These are phyloP conservation scores for Zymoseptoria crescenta DNA, from an alignment of 2,329 filamentous ascomycete species.

Conservation along the genomic window DNA sequence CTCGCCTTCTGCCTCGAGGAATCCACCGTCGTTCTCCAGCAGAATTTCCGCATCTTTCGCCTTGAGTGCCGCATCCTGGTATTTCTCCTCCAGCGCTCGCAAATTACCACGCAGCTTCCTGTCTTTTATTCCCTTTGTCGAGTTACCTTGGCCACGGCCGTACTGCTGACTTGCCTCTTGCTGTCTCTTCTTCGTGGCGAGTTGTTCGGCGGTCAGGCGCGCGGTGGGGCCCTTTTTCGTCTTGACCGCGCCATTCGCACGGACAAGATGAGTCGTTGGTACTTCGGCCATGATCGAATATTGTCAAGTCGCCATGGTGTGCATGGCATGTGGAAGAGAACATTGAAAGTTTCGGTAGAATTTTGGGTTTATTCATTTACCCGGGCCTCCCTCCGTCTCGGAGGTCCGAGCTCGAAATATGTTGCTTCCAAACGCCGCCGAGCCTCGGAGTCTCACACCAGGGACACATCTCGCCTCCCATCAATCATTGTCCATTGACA, in stretches of 20 bases:
- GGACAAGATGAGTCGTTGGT: slow-evolving; percentile 23
- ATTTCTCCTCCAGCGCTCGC: slow-evolving; percentile 70
- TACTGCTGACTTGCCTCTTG: slow-evolving; percentile 50
- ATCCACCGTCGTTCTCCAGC: slow-evolving; percentile 76
- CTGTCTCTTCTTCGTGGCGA: slow-evolving; percentile 27
- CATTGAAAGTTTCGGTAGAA: background rate
- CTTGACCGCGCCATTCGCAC: slow-evolving; percentile 20
- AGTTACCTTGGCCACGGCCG: slow-evolving; percentile 71
- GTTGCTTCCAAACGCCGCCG: background rate
- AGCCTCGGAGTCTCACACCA: too few species aligned
- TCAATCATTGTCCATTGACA: background rate
- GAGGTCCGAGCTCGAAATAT: background rate
- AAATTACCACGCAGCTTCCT: slow-evolving; percentile 83
- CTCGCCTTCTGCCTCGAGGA: slow-evolving; percentile 79
- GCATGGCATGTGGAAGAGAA: background rate
- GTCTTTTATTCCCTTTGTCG: slow-evolving; percentile 67
- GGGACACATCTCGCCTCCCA: background rate
- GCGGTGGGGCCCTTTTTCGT: slow-evolving; percentile 22
- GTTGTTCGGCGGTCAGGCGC: slow-evolving; percentile 26
- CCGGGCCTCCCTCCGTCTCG: background rate
- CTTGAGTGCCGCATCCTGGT: slow-evolving; percentile 69
- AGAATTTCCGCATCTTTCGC: slow-evolving; percentile 95
- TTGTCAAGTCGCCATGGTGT: background rate
- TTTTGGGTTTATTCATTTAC: background rate
- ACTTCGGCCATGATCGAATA: slow-evolving; percentile 10